Conservation (phyloP, 148 eudicot species). For the Heliamphora exappendiculata region DNA sequence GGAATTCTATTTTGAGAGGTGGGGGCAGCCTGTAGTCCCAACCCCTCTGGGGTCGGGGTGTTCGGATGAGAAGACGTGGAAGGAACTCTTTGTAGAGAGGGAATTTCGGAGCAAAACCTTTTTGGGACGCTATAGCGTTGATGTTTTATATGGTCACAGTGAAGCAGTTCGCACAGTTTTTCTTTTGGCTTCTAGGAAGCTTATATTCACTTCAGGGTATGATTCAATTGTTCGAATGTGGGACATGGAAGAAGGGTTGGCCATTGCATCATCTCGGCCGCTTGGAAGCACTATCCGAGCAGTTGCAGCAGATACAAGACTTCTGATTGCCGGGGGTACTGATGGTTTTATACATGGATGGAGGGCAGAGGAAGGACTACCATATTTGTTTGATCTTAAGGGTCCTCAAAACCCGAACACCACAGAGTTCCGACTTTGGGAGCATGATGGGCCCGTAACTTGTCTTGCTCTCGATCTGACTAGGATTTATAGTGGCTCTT, state of each 20-base stretch:
- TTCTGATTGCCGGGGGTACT: constrained; percentile 80
- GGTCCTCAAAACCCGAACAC: constrained; percentile 35
- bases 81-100: constrained; percentile 84
- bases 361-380: constrained; percentile 67
- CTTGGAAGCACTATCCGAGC: constrained; percentile 90
- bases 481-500: constrained; percentile 83
- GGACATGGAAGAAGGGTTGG: constrained; percentile 86
- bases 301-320: constrained; percentile 66
- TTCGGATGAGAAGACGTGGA: constrained; percentile 76
- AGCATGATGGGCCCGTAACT: constrained; percentile 75
- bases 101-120: constrained; percentile 77
- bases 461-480: constrained; percentile 71
- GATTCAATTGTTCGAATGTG: constrained; percentile 77
- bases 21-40: constrained; percentile 62
- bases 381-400: constrained; percentile 63
- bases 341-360: constrained; percentile 90
- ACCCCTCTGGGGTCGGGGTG: constrained; percentile 31
- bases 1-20: constrained; percentile 83
- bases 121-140: constrained; percentile 62
- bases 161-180: constrained; percentile 73
- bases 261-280: constrained; percentile 63
- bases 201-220: constrained; percentile 82
- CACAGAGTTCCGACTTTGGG: constrained; percentile 73
- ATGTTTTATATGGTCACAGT: constrained; percentile 64
- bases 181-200: constrained; percentile 65